Base-by-base conservation (phyloP, 139 green algal genomes). In the Tetraselmis striata region DNA sequence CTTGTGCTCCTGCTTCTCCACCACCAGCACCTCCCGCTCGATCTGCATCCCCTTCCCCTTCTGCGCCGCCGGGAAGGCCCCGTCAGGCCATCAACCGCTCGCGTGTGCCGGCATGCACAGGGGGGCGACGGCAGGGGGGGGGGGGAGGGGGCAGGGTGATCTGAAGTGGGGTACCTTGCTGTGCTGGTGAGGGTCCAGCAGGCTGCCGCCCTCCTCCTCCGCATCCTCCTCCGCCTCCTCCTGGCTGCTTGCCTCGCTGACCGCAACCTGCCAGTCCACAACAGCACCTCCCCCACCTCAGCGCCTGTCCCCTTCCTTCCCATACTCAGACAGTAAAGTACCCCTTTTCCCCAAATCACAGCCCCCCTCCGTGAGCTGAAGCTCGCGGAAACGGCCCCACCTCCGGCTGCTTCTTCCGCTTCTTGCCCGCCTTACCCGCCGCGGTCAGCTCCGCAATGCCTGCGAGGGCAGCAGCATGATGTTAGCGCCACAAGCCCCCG, bases 1-100 rank as follows among this genome's bases (percentile, higher is more conserved):
- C 23, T 31, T 82, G 24, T 86, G 86, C 2, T 82, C 32, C 76
- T 89, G 88, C 26, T 85, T 81, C 81, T 92, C 88, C 18, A 67
- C n/a, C n/a, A n/a, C n/a, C n/a, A n/a, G n/a, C n/a, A n/a, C 18
- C 45, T 67, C 45, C 45, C 45, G 45, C 45, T 67, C 45, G 45
- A 67, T 67, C 45, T 67, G 11, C 45, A 67, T 67, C 45, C 11
- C 45, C 45, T 18, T 67, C 45, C 45, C 45, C 45, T 67, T 67
- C 45, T 67, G 5, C 45, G 5, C 5, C 45, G 45, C 11, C 18
- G 11, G 11, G 11, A 67, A 67, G 18, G 45, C 45, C 11, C 5
- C 45, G 18, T 25, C 5, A 67, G 45, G 18, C 45, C 5, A 67
- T 67, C 18, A 5, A 67, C 18, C 45, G 18, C 45, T 67, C 45